Percentiles rank a stretch among this genome's conserved stretches.
Evolutionary conservation across 2,329 filamentous ascomycete species (phyloP).

Genomic region (Fusarium scirpi): DNA sequence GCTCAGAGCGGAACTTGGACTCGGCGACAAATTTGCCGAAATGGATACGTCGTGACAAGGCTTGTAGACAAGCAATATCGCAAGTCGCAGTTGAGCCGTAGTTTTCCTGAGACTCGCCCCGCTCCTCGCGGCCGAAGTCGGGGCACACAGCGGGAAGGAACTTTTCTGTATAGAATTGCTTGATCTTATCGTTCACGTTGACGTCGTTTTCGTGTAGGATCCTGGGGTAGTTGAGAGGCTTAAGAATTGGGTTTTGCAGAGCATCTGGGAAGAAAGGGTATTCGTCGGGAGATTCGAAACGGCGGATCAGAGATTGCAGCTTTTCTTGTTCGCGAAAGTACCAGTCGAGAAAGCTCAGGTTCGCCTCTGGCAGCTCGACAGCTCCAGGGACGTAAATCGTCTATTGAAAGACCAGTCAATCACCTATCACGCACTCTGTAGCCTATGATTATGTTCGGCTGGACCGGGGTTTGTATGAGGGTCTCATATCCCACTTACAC

Average conservation of each 20-base stretch:
- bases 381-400: slow-evolving; percentile 87
- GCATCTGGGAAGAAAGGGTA: slow-evolving; percentile 94
- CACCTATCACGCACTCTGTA: slow-evolving; percentile 13
- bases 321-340: slow-evolving; percentile 90
- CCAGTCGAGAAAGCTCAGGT: slow-evolving; percentile 92
- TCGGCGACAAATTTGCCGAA: slow-evolving; percentile 99
- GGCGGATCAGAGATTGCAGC: slow-evolving; percentile 90
- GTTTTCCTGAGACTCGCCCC: slow-evolving; percentile 90
- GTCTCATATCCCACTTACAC: slow-evolving; percentile 45
- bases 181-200: slow-evolving; percentile 90
- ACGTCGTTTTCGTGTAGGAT: slow-evolving; percentile 91
- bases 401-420: slow-evolving; percentile 46
- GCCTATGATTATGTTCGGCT: not conserved
- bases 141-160: slow-evolving; percentile 88
- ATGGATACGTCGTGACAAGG: slow-evolving; percentile 89
- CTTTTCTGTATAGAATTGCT: slow-evolving; percentile 82
- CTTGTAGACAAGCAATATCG: slow-evolving; percentile 91
- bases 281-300: slow-evolving; percentile 96
- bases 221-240: slow-evolving; percentile 85
- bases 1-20: slow-evolving; percentile 89
- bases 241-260: slow-evolving; percentile 84
- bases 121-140: slow-evolving; percentile 80
- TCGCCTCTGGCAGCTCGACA: slow-evolving; percentile 78
- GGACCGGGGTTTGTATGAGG: slow-evolving; percentile 33
- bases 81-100: slow-evolving; percentile 93